phyloP scores from a whole-genome alignment of 495 filamentous ascomycete species.

The Penicillium flavigenum region DNA sequence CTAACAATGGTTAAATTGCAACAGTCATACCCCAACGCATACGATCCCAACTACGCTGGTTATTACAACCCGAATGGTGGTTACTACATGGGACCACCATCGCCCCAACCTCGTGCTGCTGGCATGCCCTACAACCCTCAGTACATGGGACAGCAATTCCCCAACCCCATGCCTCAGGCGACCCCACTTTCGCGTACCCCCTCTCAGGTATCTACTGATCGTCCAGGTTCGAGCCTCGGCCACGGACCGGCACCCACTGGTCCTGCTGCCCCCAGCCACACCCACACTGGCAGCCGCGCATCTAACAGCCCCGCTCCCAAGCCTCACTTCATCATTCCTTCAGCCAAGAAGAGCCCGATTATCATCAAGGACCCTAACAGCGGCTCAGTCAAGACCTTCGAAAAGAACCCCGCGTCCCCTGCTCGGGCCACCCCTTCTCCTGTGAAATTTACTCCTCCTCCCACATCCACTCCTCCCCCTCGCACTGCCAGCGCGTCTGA shows the following conservation, averaged over 20 bases:
- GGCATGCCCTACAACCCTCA: constrained; percentile 54
- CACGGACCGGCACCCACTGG: constrained; percentile 60
- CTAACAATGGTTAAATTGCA: constrained; percentile 65
- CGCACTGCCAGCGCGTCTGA: constrained; percentile 54
- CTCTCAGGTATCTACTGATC: constrained; percentile 75
- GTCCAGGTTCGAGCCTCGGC: constrained; percentile 75
- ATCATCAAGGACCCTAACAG: constrained; percentile 77
- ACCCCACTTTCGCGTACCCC: constrained; percentile 78
- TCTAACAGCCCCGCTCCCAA: constrained; percentile 54
- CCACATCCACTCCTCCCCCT: constrained; percentile 62
- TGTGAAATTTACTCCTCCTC: constrained; percentile 61
- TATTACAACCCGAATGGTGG: constrained; percentile 41
- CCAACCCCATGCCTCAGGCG: constrained; percentile 48
- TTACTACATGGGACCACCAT: constrained; percentile 50
- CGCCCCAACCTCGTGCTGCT: constrained; percentile 52
- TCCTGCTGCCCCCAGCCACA: constrained; percentile 58
- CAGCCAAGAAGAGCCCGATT: constrained; percentile 64
- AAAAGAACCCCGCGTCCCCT: constrained; percentile 56
- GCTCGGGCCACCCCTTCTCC: constrained; percentile 56
- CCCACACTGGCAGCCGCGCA: constrained; percentile 56
- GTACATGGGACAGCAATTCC: constrained; percentile 27
- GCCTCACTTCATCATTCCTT: constrained; percentile 53
- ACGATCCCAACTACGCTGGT: constrained; percentile 47
- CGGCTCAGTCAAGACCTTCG: constrained; percentile 60
- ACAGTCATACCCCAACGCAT: constrained; percentile 46